phyloP scores from a whole-genome alignment of 164 flowering plant genomes.

The Amborella trichopoda region DNA sequence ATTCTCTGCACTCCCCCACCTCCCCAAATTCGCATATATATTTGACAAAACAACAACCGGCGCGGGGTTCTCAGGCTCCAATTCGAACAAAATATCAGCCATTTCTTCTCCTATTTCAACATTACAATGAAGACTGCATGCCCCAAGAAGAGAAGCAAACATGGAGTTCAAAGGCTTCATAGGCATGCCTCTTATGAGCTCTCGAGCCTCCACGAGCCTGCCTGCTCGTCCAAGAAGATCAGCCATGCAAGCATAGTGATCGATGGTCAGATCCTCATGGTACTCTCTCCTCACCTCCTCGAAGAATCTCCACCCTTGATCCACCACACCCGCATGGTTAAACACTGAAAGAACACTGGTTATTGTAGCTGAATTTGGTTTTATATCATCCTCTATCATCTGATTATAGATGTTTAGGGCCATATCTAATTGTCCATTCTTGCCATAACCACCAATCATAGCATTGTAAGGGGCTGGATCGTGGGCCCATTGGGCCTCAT shows the following conservation, averaged over 20 bases:
- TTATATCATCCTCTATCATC: conserved; percentile 29
- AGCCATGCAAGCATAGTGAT: conserved; percentile 50
- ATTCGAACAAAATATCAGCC: conserved; percentile 29
- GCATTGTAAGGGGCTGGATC: conserved; percentile 76
- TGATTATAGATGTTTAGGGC: conserved; percentile 43
- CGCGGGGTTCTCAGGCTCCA: conserved; percentile 53
- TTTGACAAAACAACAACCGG: conserved; percentile 49
- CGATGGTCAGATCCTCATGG: conserved; percentile 32
- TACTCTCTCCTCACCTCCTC: conserved; percentile 31
- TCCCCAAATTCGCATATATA: conserved; percentile 47
- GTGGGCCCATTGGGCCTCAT: conserved; percentile 15
- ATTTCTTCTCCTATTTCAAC: conserved; percentile 46
- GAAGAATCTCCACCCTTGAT: conserved; percentile 41
- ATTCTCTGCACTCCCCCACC: conserved; percentile 58
- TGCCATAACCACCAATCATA: conserved; percentile 70
- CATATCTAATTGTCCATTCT: conserved; percentile 40
- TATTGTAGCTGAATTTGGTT: conserved; percentile 49
- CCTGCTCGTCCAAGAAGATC: conserved; percentile 66
- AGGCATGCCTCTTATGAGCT: conserved; percentile 25
- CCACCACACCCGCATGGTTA: conserved; percentile 43
- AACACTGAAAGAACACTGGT: conserved; percentile 38
- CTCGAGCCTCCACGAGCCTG: conserved; percentile 39
- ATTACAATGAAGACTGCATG: conserved; percentile 34
- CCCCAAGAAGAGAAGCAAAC: conserved; percentile 57
- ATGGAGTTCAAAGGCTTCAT: conserved; percentile 29